Evolutionary conservation across 257 asterid species (phyloP), one percentile per base, ranked within the genome.

Genomic region (Solanum commersonii): DNA sequence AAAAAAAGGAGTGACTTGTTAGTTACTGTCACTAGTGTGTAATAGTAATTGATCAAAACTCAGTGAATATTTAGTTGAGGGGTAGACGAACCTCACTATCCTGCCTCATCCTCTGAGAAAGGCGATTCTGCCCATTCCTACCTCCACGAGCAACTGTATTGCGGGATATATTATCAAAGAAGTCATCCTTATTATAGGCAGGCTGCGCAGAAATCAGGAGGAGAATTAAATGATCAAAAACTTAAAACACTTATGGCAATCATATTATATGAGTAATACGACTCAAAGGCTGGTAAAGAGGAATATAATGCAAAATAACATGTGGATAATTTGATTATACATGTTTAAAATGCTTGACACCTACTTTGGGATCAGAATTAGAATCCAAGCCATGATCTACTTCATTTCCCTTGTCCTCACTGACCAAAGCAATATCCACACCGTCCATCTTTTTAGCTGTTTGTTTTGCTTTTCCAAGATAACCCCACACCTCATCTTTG

Each of bases 401-500:
- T 72, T 84, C 89, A 15, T 91, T 79, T 87, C 92, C 89, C 49
- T 82, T 59, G 29, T 85, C 89, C 29, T 89, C 92, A 78, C 87
- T 85, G 52, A 78, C 89, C 42, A 25, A 79, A 85, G 74, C 86
- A 86, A 87, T 89, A 44, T 87, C 88, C 49, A 90, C 92, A 13
- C 87, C 25, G n/a, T 91, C 91, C 87, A 89, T 93, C 68, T 33
- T 81, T 68, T 89, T 86, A 44, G 91, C 92, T 74, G 86, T 85
- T 87, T 89, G 93, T 91, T 91, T 93, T 90, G 93, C 89, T 90
- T 91, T 93, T 86, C 96, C 98, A 77, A 93, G 94, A 88, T 91
- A 77, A 77, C 96, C 98, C 98, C 98, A 95, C 59, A 95, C 91
- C 90, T 95, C 98, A 83, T 94, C 96, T 88, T 94, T 95, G 82